Conservation (phyloP, 768 basidiomycete species). For the Suillus subaureus region DNA sequence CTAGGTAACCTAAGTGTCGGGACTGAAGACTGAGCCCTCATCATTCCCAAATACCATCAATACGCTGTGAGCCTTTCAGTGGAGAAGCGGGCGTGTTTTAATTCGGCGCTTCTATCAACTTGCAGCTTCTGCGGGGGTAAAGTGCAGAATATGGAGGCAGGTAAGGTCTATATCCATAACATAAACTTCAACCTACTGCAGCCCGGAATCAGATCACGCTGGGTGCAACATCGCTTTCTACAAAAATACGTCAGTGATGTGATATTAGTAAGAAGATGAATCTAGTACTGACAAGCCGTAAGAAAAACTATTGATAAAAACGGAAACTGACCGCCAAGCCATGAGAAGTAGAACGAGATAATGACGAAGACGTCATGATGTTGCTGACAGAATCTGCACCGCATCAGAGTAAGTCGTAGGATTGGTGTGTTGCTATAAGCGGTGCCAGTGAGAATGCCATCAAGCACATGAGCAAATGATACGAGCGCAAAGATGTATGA, state of each 20-base stretch:
- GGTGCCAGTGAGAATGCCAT: not conserved
- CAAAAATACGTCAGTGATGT: not conserved
- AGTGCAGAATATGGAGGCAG: not conserved
- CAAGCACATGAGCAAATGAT: slow-evolving; percentile 5
- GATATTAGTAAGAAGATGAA: not conserved
- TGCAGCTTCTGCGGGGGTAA: not conserved
- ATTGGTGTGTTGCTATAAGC: not conserved
- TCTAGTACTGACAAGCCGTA: not conserved
- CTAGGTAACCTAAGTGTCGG: not conserved
- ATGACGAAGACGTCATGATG: not conserved
- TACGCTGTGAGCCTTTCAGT: not conserved
- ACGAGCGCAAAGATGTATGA: slow-evolving; percentile 1
- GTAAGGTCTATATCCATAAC: not conserved
- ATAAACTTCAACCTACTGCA: not conserved
- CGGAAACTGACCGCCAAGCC: not conserved
- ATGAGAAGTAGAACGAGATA: slow-evolving; percentile 1
- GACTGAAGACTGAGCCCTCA: not conserved
- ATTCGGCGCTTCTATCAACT: not conserved
- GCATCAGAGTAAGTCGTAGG: not conserved
- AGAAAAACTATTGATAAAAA: not conserved
- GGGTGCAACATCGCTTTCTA: not conserved
- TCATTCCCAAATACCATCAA: not conserved
- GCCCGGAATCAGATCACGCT: not conserved
- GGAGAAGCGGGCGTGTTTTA: not conserved
- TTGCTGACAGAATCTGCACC: not conserved